These are phyloP conservation scores for Rhipidocladum racemiflorum DNA, from an alignment of 176 grass and related monocot genomes.

Conservation along the genomic window DNA sequence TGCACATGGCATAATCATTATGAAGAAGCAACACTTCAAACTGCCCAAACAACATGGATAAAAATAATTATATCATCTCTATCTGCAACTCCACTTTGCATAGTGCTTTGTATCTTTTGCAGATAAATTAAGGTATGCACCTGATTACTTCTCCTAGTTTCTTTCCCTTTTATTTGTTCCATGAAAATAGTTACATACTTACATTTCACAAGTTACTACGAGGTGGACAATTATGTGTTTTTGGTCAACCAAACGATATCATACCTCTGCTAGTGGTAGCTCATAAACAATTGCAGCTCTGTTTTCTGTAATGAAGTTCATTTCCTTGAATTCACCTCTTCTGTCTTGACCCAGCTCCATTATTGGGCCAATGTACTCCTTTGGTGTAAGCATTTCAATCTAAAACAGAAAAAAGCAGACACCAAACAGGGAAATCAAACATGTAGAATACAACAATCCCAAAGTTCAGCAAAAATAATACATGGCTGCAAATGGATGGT, in stretches of 20 bases:
- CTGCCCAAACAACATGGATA: not conserved
- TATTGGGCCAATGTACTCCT: conserved; percentile 91
- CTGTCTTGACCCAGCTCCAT: conserved; percentile 98
- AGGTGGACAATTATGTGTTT: not conserved
- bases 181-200: not conserved
- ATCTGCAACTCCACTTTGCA: conserved; percentile 1
- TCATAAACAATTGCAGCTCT: conserved; percentile 85
- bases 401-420: conserved; percentile 25
- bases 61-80: conserved; percentile 23
- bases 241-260: conserved; percentile 9
- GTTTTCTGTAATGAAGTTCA: conserved; percentile 89
- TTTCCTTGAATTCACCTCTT: conserved; percentile 96
- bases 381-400: conserved; percentile 96
- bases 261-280: conserved; percentile 94
- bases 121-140: conserved; percentile 1
- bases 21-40: not conserved
- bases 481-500: conserved; percentile 15
- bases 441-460: not conserved
- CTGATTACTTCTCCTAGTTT: conserved; percentile 1
- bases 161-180: conserved; percentile 9
- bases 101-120: conserved; percentile 1
- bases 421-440: conserved; percentile 29
- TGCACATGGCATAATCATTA: conserved; percentile 6
- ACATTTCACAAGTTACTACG: conserved; percentile 18
- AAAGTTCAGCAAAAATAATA: conserved; percentile 11